These are phyloP conservation scores for Podaxis rugospora DNA, from an alignment of 768 basidiomycete species.

Conservation along the genomic window DNA sequence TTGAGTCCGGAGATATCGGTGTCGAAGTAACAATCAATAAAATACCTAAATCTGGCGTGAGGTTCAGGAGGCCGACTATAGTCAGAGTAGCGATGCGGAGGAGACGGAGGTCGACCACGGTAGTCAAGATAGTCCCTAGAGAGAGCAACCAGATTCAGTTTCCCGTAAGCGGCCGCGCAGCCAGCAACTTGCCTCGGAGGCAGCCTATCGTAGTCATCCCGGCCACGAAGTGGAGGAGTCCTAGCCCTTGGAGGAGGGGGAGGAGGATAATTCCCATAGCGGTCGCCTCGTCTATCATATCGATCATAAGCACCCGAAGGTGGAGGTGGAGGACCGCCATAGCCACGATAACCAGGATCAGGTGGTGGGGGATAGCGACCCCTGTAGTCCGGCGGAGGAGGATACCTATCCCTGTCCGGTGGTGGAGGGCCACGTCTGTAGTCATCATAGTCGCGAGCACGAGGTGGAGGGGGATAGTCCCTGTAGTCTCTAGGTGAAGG, in stretches of 20 bases:
- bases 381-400: constrained; percentile 50
- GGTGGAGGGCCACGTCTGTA: constrained; percentile 48
- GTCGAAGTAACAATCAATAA: background rate
- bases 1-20: background rate
- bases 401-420: constrained; percentile 48
- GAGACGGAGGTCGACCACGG: constrained; percentile 50
- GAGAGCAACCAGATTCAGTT: constrained; percentile 7
- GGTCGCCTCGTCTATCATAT: constrained; percentile 53
- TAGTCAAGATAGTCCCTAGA: constrained; percentile 56
- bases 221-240: constrained; percentile 45
- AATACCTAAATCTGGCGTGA: constrained; percentile 43
- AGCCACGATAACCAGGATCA: constrained; percentile 49
- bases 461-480: constrained; percentile 51
- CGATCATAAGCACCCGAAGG: constrained; percentile 55
- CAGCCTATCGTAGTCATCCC: constrained; percentile 62
- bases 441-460: constrained; percentile 67
- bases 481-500: constrained; percentile 64
- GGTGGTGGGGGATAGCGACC: constrained; percentile 56
- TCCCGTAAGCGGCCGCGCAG: background rate
- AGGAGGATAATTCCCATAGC: constrained; percentile 37
- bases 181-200: constrained; percentile 46
- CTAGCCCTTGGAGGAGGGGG: constrained; percentile 50
- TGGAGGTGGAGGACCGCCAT: constrained; percentile 42
- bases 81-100: constrained; percentile 42
- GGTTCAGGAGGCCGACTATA: constrained; percentile 46